These are phyloP conservation scores for Ceratocystis huliohia DNA, from an alignment of 2,329 filamentous ascomycete species.

Conservation along the genomic window DNA sequence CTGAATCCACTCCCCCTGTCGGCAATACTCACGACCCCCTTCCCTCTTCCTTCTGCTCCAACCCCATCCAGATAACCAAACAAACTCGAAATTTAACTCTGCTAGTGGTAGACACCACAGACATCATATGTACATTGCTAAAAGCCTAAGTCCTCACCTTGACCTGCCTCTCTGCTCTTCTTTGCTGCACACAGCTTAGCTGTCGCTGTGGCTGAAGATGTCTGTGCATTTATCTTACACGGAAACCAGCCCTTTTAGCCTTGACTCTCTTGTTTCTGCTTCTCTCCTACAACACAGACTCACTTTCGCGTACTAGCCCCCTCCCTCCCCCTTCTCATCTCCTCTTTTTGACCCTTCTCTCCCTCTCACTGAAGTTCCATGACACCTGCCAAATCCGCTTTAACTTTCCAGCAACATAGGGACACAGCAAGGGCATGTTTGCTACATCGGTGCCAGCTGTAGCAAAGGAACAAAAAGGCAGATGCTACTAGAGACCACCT, in stretches of 20 bases:
- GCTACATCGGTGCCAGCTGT: neutral
- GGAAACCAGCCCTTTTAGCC: neutral
- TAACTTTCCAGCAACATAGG: neutral
- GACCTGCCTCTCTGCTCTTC: neutral
- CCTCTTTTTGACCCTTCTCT: neutral
- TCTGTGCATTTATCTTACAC: neutral
- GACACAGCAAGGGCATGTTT: neutral
- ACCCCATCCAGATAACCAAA: no score
- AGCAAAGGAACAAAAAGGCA: neutral
- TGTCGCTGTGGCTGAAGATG: neutral
- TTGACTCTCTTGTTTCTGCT: neutral
- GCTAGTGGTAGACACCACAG: no score
- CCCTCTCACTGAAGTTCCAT: neutral
- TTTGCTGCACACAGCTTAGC: neutral
- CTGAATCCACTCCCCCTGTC: no score
- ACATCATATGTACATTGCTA: no score
- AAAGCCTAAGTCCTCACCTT: no score
- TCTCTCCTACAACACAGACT: neutral
- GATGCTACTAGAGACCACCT: neutral
- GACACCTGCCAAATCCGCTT: constrained; percentile 4
- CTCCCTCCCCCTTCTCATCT: neutral
- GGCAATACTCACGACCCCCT: no score
- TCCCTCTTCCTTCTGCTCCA: no score
- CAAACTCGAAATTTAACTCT: no score
- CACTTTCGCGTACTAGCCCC: neutral